Evolutionary conservation across 805 yeast species (phyloP), one percentile per base, ranked within the genome.

Genomic region (Candida peoriensis): DNA sequence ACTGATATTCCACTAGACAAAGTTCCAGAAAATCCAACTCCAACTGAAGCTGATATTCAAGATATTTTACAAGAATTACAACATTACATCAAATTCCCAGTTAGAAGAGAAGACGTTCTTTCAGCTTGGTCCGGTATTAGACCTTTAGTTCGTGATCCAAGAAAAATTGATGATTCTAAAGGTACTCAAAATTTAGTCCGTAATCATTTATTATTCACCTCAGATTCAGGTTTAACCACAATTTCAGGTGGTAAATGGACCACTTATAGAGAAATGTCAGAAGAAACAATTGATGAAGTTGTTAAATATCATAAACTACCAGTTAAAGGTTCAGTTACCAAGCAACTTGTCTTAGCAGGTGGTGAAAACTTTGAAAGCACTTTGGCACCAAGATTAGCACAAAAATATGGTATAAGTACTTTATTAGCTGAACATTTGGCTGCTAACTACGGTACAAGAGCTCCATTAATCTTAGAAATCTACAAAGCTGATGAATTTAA

Each of bases 231-330:
- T 18, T 72, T 89, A 48, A 70, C 89, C 25, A 89, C 97, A 25
- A 83, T 89, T 47, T 81, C 95, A 14, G 97, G 97, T 53, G 97
- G 97, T 60, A 89, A 89, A 66, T 89, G 97, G 97, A 89, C 97
- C 35, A 89, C 97, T 24, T 90, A 89, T 69, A 76, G 97, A 67
- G 95, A 87, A 67, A 89, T 89, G 97, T 96, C 97, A 16, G 80
- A 89, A 65, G 96, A 90, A 66, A 85, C 96, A 29, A 79, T 89
- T 30, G 80, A 85, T 59, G 76, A 76, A 47, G 77, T 83, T 35
- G 69, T 85, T 31, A 68, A 74, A 54, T 63, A 64, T 33, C 67
- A 70, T 34, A 50, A 61, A 31, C 63, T 70, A 38, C 44, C 57
- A 25, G 68, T 66, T 32, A 57, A 59, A 38, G 66, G 70, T 19